Evolutionary conservation across 2,329 filamentous ascomycete species (phyloP).

Genomic region (Hymenoscyphus salicellus): DNA sequence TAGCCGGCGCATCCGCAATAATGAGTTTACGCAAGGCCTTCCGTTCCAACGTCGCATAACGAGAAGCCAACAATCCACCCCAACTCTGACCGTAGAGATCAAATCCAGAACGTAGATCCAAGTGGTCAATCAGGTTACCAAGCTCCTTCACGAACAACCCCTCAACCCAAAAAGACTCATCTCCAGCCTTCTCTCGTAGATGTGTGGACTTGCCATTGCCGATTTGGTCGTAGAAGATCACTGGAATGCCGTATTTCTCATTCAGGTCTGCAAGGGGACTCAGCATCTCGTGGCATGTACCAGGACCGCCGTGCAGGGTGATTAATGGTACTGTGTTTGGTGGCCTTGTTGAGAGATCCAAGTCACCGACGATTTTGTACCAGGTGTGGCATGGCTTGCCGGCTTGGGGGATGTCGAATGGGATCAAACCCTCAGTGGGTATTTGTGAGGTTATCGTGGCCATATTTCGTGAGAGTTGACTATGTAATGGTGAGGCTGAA

Average conservation of each 20-base stretch:
- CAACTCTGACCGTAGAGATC: slow-evolving; percentile 50
- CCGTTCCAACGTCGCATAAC: slow-evolving; percentile 41
- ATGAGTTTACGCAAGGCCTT: slow-evolving; percentile 41
- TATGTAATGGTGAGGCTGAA: not conserved
- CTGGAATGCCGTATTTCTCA: slow-evolving; percentile 39
- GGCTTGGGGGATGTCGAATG: slow-evolving; percentile 35
- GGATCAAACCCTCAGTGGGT: slow-evolving; percentile 1
- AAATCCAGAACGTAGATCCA: slow-evolving; percentile 41
- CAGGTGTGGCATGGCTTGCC: slow-evolving; percentile 38
- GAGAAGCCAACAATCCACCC: slow-evolving; percentile 50
- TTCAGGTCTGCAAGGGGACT: slow-evolving; percentile 40
- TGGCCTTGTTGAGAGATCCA: slow-evolving; percentile 22
- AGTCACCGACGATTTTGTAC: slow-evolving; percentile 40
- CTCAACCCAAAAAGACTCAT: slow-evolving; percentile 46
- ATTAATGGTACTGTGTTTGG: slow-evolving; percentile 34
- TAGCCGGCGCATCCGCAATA: slow-evolving; percentile 34
- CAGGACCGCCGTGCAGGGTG: slow-evolving; percentile 46
- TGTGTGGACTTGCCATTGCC: slow-evolving; percentile 50
- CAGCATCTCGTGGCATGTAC: slow-evolving; percentile 45
- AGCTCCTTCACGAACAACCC: slow-evolving; percentile 49
- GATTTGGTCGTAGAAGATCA: slow-evolving; percentile 55
- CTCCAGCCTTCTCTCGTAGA: slow-evolving; percentile 44
- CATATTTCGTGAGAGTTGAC: not conserved
- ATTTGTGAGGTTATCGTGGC: not conserved
- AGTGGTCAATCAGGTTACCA: slow-evolving; percentile 44